Evolutionary conservation across 2,329 filamentous ascomycete genomes (phyloP).

Genomic region (Trichoderma aggressivum): DNA sequence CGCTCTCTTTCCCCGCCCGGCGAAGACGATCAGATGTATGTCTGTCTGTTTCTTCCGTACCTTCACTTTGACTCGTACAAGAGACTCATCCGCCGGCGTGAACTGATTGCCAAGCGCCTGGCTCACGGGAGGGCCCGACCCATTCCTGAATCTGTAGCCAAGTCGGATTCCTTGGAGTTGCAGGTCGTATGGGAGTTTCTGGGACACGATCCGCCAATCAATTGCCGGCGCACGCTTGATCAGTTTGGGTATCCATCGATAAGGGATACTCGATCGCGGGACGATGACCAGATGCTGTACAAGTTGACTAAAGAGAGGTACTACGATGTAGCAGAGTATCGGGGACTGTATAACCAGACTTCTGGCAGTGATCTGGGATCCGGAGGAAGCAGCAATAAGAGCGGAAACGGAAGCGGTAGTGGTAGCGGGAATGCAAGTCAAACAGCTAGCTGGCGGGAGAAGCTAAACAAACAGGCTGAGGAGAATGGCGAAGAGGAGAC

Average conservation of each 20-base stretch:
- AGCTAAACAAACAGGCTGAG: slow-evolving; percentile 21
- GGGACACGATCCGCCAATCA: slow-evolving; percentile 58
- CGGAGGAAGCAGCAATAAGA: slow-evolving; percentile 24
- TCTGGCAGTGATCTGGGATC: slow-evolving; percentile 26
- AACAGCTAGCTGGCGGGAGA: slow-evolving; percentile 30
- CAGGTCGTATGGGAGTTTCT: slow-evolving; percentile 63
- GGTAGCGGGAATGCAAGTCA: slow-evolving; percentile 28
- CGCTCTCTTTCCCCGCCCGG: slow-evolving; percentile 30
- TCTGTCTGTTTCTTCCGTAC: slow-evolving; percentile 56
- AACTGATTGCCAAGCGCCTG: slow-evolving; percentile 51
- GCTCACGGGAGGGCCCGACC: slow-evolving; percentile 54
- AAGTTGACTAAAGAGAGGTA: slow-evolving; percentile 55
- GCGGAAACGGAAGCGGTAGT: slow-evolving; percentile 28
- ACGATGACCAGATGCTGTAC: slow-evolving; percentile 66
- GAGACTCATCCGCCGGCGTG: slow-evolving; percentile 53
- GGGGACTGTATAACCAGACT: slow-evolving; percentile 28
- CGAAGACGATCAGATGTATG: slow-evolving; percentile 33
- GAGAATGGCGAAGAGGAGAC: slow-evolving; percentile 23
- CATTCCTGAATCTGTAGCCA: slow-evolving; percentile 51
- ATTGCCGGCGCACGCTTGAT: slow-evolving; percentile 59
- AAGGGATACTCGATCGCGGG: slow-evolving; percentile 56
- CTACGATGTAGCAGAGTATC: slow-evolving; percentile 23
- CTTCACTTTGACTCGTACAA: slow-evolving; percentile 64
- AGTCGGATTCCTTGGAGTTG: slow-evolving; percentile 53
- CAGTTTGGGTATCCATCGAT: slow-evolving; percentile 63